Conservation (phyloP, 164 flowering plant species). For the Warburgia ugandensis region DNA sequence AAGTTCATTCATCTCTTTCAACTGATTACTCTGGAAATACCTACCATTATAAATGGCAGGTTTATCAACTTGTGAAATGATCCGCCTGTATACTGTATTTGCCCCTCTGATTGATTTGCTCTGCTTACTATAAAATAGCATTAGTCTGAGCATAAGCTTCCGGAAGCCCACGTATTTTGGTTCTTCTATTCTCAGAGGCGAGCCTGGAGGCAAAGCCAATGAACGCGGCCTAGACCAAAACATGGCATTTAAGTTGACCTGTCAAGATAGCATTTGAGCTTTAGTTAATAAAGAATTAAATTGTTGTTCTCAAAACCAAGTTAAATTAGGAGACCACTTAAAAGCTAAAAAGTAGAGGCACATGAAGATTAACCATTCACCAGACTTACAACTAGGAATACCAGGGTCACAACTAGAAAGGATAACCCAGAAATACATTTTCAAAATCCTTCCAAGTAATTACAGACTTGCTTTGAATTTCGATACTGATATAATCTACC, state of each 20-base stretch:
- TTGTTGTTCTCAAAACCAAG: background rate
- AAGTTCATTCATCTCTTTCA: slow-evolving; percentile 1
- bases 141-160: slow-evolving; percentile 44
- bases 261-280: slow-evolving; percentile 8
- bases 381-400: too few species aligned
- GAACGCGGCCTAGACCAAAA: slow-evolving; percentile 84
- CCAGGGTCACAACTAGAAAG: too few species aligned
- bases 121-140: slow-evolving; percentile 86
- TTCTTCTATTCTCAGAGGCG: slow-evolving; percentile 74
- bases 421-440: too few species aligned
- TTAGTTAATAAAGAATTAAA: slow-evolving; percentile 1
- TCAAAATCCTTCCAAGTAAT: too few species aligned
- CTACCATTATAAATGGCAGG: slow-evolving; percentile 80
- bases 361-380: too few species aligned
- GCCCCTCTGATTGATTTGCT: slow-evolving; percentile 86
- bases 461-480: too few species aligned
- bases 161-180: slow-evolving; percentile 67
- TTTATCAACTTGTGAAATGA: slow-evolving; percentile 70
- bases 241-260: slow-evolving; percentile 76
- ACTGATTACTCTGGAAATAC: background rate
- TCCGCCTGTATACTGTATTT: slow-evolving; percentile 66
- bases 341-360: background rate
- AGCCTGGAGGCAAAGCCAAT: slow-evolving; percentile 67
- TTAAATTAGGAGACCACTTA: background rate
- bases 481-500: too few species aligned